Evolutionary conservation across 2,329 filamentous ascomycete species (phyloP).

Genomic region (Penicillium brevicompactum): DNA sequence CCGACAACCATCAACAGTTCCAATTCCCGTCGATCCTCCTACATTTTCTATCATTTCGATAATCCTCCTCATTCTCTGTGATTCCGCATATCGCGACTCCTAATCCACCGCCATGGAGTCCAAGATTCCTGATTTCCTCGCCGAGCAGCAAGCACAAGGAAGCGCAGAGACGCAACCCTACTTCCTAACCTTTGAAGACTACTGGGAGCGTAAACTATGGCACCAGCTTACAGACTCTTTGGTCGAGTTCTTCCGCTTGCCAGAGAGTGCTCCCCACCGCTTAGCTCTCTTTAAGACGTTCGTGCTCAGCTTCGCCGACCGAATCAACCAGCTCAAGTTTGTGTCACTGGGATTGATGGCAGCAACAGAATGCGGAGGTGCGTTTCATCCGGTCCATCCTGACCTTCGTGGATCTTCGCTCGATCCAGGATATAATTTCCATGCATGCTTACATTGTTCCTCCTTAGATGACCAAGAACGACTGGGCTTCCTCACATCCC

Average conservation of each 20-base stretch:
- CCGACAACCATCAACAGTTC: conserved; percentile 12
- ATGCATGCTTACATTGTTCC: conserved; percentile 13
- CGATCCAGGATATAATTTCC: not conserved
- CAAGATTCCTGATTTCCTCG: conserved; percentile 87
- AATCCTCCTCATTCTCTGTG: conserved; percentile 1
- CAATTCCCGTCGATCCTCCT: conserved; percentile 10
- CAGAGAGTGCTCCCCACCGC: conserved; percentile 79
- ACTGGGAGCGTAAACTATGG: conserved; percentile 98
- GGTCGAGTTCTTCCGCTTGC: conserved; percentile 81
- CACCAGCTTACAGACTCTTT: conserved; percentile 94
- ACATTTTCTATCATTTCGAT: conserved; percentile 1
- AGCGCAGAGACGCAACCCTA: conserved; percentile 84
- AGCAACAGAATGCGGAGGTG: conserved; percentile 69
- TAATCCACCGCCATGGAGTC: conserved; percentile 68
- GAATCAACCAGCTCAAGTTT: conserved; percentile 98
- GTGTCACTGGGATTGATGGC: conserved; percentile 87
- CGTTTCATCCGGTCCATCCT: conserved; percentile 1
- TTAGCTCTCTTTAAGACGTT: conserved; percentile 92
- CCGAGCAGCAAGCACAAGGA: conserved; percentile 83
- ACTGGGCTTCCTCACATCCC: conserved; percentile 77
- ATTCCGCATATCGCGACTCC: not conserved
- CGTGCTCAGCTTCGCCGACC: conserved; percentile 93
- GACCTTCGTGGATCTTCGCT: not conserved
- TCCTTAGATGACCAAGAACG: conserved; percentile 80
- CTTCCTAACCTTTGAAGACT: conserved; percentile 91